Base-by-base conservation (phyloP, 2,329 filamentous ascomycete genomes). In the Apiospora sp. region DNA sequence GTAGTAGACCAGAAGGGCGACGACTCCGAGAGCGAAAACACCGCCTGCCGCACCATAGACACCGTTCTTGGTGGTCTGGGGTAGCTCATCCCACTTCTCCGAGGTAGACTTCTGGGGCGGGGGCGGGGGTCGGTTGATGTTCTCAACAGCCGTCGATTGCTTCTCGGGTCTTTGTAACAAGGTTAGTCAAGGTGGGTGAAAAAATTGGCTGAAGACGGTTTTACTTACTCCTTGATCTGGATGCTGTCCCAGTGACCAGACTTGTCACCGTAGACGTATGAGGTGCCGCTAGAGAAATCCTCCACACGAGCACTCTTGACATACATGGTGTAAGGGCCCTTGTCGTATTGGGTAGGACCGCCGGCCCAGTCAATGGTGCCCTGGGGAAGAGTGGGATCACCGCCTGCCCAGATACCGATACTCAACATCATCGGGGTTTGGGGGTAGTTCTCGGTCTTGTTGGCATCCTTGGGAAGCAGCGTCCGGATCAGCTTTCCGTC, bases 361-460 rank as follows among this genome's bases (percentile, higher is more conserved):
- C 92, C 92, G 72, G 92, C 92, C 92, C 92, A 94, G 72, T 90
- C 84, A 70, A 92, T 88, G 1, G 90, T 92, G 16, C 88, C 86
- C 69, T 87, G 61, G 58, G 87, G 81, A 78, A 91, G 81, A 54
- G 83, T 79, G 7, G 89, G 83, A 75, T 93, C 87, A 74, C 91
- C 87, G 72, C 89, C 87, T 70, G 92, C 88, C 87, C 90, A 92
- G 76, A 92, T 91, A 71, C 92, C 92, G 24, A 94, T 78, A 70
- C 89, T 90, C 69, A 94, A 82, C 69, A 90, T 89, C 91, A 93
- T 92, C 1, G 93, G 93, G 0, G 93, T 95, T 80, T 96, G 93
- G 0, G 93, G 93, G 80, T 90, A 95, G 79, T 88, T 88, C 69
- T 87, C 80, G 16, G 90, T 90, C 76, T 87, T 87, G 79, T 91